These are phyloP conservation scores for Petunia axillaris DNA, from an alignment of 257 asterid species.

Conservation along the genomic window DNA sequence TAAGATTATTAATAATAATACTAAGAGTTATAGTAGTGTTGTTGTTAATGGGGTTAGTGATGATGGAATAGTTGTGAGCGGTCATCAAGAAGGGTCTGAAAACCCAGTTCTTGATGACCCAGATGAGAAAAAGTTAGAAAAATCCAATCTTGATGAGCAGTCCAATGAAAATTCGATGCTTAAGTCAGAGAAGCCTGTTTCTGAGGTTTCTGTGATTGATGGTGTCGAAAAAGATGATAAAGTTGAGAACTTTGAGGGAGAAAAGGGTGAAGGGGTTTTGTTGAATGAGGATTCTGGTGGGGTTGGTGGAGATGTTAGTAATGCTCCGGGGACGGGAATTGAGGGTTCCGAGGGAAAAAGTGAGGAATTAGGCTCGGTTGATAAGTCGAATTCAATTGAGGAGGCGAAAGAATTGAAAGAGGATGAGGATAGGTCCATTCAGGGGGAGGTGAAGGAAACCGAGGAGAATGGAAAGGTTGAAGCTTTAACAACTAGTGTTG, in stretches of 20 bases:
- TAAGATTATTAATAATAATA: not conserved
- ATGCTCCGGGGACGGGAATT: not conserved
- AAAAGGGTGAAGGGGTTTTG: slow-evolving; percentile 32
- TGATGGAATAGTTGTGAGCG: slow-evolving; percentile 1
- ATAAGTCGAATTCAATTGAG: slow-evolving; percentile 17
- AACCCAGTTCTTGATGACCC: slow-evolving; percentile 20
- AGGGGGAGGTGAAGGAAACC: slow-evolving; percentile 28
- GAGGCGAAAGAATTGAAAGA: slow-evolving; percentile 26
- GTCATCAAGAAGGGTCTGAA: slow-evolving; percentile 17
- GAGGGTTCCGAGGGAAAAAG: slow-evolving; percentile 28
- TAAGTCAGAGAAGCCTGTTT: slow-evolving; percentile 36
- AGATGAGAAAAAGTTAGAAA: slow-evolving; percentile 19
- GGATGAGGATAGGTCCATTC: slow-evolving; percentile 12
- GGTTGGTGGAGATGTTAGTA: slow-evolving; percentile 25
- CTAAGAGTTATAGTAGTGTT: not conserved
- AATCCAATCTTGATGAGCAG: not conserved
- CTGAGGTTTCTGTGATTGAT: slow-evolving; percentile 40
- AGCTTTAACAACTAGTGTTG: slow-evolving; percentile 23
- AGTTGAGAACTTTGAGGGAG: slow-evolving; percentile 27
- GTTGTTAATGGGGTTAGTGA: not conserved
- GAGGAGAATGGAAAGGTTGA: slow-evolving; percentile 6
- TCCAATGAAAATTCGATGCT: slow-evolving; percentile 26
- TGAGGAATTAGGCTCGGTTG: slow-evolving; percentile 27
- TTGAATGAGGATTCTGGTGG: slow-evolving; percentile 29
- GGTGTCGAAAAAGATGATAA: slow-evolving; percentile 37